Conservation (phyloP, 108 stramenopile species). For the Nitzschia sp. region DNA sequence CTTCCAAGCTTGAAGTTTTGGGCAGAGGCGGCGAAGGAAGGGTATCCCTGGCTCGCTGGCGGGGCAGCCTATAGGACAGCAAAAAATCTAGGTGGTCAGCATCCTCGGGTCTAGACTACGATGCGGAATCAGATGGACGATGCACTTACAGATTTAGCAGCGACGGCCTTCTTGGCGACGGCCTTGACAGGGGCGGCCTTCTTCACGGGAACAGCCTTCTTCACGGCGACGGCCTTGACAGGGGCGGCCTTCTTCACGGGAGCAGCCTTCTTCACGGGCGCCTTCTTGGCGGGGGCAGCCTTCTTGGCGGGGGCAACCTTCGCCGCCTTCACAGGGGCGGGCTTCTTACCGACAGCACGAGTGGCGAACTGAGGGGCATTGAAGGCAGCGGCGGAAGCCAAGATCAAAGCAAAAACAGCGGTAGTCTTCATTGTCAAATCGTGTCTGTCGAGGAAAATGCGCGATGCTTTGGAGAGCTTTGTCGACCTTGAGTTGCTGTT, state of each 20-base stretch:
- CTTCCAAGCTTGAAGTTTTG: conserved; percentile 26
- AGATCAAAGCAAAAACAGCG: conserved; percentile 36
- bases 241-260: conserved; percentile 16
- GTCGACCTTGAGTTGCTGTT: too few relatives aligned
- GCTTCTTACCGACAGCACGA: conserved; percentile 41
- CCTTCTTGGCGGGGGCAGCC: conserved; percentile 13
- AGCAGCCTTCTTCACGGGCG: conserved; percentile 24
- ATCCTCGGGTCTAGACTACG: too few relatives aligned
- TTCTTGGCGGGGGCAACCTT: conserved; percentile 22
- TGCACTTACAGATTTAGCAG: neutral
- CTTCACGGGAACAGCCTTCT: conserved; percentile 8
- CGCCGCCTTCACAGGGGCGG: conserved; percentile 6
- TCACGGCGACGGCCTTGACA: conserved; percentile 12
- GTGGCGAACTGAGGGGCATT: conserved; percentile 48
- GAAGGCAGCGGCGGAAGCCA: conserved; percentile 46
- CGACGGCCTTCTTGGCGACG: conserved; percentile 20
- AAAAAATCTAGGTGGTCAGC: too few relatives aligned
- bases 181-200: conserved; percentile 27
- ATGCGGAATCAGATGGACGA: neutral
- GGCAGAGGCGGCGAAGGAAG: conserved; percentile 38
- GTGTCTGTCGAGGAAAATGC: conserved; percentile 7
- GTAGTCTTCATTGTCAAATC: conserved; percentile 35
- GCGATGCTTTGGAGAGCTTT: neutral
- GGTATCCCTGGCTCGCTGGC: conserved; percentile 49
- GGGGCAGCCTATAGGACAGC: conserved; percentile 1